Evolutionary conservation across 495 filamentous ascomycete species (phyloP), one percentile per base, ranked within the genome.

Genomic region (Staphylotrichum longicolle): DNA sequence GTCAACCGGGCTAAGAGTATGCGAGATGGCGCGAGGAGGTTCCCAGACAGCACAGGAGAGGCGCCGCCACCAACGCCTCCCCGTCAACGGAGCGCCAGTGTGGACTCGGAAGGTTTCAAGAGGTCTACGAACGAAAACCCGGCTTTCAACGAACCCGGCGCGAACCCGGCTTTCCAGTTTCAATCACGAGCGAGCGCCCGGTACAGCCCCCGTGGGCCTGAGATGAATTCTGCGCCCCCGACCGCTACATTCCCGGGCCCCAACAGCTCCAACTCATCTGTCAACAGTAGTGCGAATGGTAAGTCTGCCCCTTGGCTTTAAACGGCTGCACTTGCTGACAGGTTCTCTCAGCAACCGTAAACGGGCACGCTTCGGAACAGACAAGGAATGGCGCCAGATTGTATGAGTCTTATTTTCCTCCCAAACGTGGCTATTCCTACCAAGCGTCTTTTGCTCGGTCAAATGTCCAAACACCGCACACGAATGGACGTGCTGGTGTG

Each of bases 1-100:
- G 47, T 78, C 14, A 70, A 69, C 59, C 69, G 77, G 12, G 73
- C 75, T 10, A 80, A 73, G 66, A 78, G 73, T 64, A 74, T 66
- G 52, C 68, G 68, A 15, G 71, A 72, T 12, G 56, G 57, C 44
- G 61, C 55, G 27, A 63, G 61, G 32, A 51, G 42, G 12, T 45
- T 40, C 15, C 65, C 37, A 33, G 53, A 48, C 5, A 61, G 56
- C 7, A 14, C 49, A 5, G 61, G 42, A 10, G 58, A 67, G 2
- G 33, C 35, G 11, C 55, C 66, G 8, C 58, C 58, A 4, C 52
- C 62, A 1, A 67, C 64, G 8, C 63, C 61, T 6, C 44, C 61
- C 34, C 69, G 71, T n/a, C 69, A 67, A 44, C 62, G 71, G 32
- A 74, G 73, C 53, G 66, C 67, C 15, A 74, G 72, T 51, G 64